Base-by-base conservation (phyloP, 257 asterid species). In the Jasminum sambac region DNA sequence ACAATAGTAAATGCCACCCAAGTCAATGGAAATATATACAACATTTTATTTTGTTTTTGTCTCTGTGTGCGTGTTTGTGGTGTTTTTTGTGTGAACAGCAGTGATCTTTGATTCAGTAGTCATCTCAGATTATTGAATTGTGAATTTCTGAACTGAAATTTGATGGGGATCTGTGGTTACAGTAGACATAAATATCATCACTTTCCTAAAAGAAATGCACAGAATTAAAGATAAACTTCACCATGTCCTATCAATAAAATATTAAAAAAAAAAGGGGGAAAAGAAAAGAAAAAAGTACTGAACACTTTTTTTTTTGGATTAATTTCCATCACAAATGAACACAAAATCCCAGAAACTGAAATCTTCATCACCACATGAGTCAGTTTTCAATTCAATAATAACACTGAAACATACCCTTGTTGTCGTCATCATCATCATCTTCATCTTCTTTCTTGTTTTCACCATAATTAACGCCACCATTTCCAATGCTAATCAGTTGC, bases 371-470 rank as follows among this genome's bases (percentile, higher is more conserved):
- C 46, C 36, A 30, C 36, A n/a, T n/a, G n/a, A 69, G 37, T 78
- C 82, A 81, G 67, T 60, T 26, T 39, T 69, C 64, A 39, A 21
- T 9, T 83, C 85, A 80, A 64, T 72, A 90, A 75, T 83, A 84
- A 78, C 82, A 78, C 73, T 55, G 62, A 57, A 48, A 72, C 80
- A 79, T 63, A 37, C 70, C 82, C 72, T 55, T 82, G 36, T 30
- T 30, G 36, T 30, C 36, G 1, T 30, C 36, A 30, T 30, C 36
- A 30, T 30, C 36, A 30, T 30, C 36, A 4, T 30, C 36, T 30
- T 30, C n/a, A 78, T 81, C 88, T 64, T 73, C 67, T 44, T 80
- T 78, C 84, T 86, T 83, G 81, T 72, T 84, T 63, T 86, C 95
- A 78, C 78, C 95, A 83, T 71, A 30, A n/a, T n/a, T 76, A 69